Percentiles rank a stretch among this genome's conserved stretches.
These are phyloP conservation scores for Musa acuminata DNA, from an alignment of 176 grass and related monocot species.

Conservation along the genomic window DNA sequence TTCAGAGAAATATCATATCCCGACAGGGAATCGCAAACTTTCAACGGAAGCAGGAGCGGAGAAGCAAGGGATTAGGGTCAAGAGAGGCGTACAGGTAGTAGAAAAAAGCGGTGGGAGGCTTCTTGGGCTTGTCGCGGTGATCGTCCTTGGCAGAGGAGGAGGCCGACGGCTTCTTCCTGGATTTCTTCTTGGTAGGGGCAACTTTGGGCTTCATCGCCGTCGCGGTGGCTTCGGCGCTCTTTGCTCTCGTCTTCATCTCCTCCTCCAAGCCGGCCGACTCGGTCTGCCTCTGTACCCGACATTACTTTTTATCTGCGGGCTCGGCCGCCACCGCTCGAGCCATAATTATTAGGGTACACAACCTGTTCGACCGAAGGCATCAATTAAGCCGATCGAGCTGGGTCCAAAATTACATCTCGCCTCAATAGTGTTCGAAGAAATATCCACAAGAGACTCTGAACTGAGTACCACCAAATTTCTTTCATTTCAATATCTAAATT, in stretches of 20 bases:
- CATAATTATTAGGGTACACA: background rate
- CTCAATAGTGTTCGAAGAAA: too few species aligned
- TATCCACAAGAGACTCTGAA: too few species aligned
- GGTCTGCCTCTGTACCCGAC: too few species aligned
- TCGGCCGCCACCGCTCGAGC: background rate
- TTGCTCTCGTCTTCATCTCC: slow-evolving; percentile 75
- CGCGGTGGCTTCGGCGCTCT: slow-evolving; percentile 7
- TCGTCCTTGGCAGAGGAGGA: slow-evolving; percentile 2
- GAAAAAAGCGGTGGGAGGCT: slow-evolving; percentile 93
- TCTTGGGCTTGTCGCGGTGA: slow-evolving; percentile 56
- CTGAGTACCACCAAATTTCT: too few species aligned
- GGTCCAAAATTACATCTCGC: too few species aligned
- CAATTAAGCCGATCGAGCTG: background rate
- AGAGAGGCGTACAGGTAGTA: slow-evolving; percentile 50
- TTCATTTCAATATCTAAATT: too few species aligned
- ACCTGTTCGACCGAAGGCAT: background rate
- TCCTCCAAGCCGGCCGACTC: background rate
- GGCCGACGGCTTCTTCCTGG: slow-evolving; percentile 25
- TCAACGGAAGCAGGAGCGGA: background rate
- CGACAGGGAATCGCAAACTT: background rate
- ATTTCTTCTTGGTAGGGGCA: slow-evolving; percentile 22
- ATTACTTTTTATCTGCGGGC: too few species aligned
- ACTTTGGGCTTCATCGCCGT: background rate
- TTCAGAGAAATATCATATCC: background rate
- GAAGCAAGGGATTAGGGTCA: background rate